Base-by-base conservation (phyloP, 257 asterid genomes). In the Lavandula angustifolia region DNA sequence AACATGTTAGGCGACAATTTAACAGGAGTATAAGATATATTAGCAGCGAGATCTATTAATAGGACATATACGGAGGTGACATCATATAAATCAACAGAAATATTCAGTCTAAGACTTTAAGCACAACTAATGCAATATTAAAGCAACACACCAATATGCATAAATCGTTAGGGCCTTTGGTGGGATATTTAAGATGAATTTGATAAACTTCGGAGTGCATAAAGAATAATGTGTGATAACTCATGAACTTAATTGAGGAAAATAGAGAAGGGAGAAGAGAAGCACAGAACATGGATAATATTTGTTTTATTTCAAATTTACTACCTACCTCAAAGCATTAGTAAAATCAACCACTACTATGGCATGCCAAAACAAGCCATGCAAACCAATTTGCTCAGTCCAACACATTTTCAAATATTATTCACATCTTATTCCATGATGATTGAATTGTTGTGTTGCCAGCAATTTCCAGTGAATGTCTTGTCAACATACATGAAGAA, bases 161-260 rank as follows among this genome's bases (percentile, higher is more conserved):
- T 31, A 54, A 52, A 38, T 55, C 6, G n/a, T 6, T 27, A 32
- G n/a, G 43, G 64, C 44, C 33, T 4, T 4, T 41, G 13, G 11
- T 31, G 17, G 54, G 54, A 33, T 14, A 43, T 7, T 9, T 54
- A 37, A 66, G 31, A 35, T 34, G 37, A 34, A 60, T 8, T 41
- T 27, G 4, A 7, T 7, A 49, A 8, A 4, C 14, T 27, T 14
- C 31, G 10, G 42, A 51, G 32, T 6, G 53, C 12, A 38, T 9
- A 53, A 37, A 38, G 32, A n/a, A 38, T 29, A 44, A 35, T 11
- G 17, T 6, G 38, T 16, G 34, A 40, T 35, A 29, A 9, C 16
- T 54, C 47, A 11, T 54, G n/a, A 43, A 66, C 29, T 14, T n/a
- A 64, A 27, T 52, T 9, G 61, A 57, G 63, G 53, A 43, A 66